These are phyloP conservation scores for Antitrichia curtipendula DNA, from an alignment of 225 moss, liverwort and hornwort species.

Conservation along the genomic window DNA sequence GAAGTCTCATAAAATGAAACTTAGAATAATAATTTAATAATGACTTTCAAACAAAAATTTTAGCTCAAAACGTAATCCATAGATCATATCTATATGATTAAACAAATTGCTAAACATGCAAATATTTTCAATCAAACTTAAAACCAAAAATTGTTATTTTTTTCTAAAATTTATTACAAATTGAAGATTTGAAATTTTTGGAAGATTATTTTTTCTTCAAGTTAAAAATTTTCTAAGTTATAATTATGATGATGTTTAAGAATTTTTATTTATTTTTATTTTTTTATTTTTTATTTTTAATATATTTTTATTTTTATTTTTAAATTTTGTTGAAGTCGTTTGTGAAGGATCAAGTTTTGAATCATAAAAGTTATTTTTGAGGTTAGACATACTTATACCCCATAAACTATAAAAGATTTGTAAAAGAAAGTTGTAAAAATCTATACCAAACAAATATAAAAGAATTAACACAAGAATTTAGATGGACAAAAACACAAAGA, in stretches of 20 bases:
- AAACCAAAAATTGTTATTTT: neutral
- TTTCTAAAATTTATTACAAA: fast-evolving
- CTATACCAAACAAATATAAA: neutral
- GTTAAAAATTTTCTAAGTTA: too few relatives aligned
- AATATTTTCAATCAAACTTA: neutral
- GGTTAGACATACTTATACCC: neutral
- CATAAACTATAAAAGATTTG: neutral
- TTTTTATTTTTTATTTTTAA: neutral
- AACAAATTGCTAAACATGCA: neutral
- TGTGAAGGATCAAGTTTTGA: neutral
- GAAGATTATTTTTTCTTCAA: neutral
- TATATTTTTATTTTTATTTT: neutral
- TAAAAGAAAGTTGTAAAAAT: neutral
- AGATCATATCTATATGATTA: neutral
- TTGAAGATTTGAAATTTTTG: neutral
- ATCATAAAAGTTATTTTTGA: neutral
- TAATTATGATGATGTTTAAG: neutral
- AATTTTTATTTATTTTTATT: neutral
- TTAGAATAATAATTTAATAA: neutral
- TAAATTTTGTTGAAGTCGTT: neutral
- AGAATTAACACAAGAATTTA: neutral
- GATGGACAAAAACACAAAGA: fast-evolving
- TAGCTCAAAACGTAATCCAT: neutral
- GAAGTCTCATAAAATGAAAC: neutral
- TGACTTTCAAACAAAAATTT: neutral